Evolutionary conservation across 108 stramenopile species (phyloP).

Genomic region (Skeletonema costatum): DNA sequence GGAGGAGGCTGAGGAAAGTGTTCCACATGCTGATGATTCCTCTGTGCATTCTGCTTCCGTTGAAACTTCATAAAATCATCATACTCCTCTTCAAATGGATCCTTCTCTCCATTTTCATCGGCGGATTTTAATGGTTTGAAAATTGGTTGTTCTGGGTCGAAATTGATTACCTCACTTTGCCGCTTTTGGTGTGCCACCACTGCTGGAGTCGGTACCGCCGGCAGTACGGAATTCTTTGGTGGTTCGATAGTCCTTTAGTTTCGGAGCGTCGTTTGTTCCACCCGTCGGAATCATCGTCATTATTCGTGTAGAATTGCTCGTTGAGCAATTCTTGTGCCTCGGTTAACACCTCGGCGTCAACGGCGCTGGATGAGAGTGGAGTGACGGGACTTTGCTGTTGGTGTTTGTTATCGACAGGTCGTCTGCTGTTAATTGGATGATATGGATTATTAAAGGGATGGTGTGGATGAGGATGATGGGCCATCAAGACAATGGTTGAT

Average conservation of each 20-base stretch:
- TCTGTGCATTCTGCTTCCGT: too few species aligned
- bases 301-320: not conserved
- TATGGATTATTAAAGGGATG: not conserved
- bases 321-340: not conserved
- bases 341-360: not conserved
- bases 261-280: not conserved
- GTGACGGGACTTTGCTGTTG: not conserved
- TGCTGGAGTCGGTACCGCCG: not conserved
- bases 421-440: not conserved
- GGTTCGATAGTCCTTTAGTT: not conserved
- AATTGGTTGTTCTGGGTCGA: too few species aligned
- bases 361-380: not conserved
- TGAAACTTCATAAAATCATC: too few species aligned
- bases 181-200: too few species aligned
- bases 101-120: too few species aligned
- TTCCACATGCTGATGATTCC: too few species aligned
- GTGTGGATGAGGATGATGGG: not conserved
- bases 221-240: not conserved
- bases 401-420: not conserved
- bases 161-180: too few species aligned
- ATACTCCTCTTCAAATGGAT: too few species aligned
- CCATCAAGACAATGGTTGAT: not conserved
- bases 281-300: not conserved
- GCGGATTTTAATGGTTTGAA: too few species aligned
- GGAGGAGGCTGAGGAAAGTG: too few species aligned